Evolutionary conservation across 2,329 filamentous ascomycete species (phyloP), one percentile per base, ranked within the genome.

Genomic region (Aspergillus ochraceoroseus): DNA sequence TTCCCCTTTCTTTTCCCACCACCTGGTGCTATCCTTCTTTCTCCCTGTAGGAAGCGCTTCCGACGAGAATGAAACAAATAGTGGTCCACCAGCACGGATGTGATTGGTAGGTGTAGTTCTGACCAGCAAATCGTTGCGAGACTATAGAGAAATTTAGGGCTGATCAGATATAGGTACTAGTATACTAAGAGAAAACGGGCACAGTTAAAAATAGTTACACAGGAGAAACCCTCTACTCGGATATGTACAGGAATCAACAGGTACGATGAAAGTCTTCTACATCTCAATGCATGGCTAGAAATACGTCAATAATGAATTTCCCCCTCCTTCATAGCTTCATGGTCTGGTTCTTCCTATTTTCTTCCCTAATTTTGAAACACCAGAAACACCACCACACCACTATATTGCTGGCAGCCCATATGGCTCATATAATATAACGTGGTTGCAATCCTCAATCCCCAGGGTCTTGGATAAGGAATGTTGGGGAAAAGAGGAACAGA

Each of bases 1-100:
- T 12, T 23, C 23, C 17, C 25, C 15, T 20, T 41, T 41, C 14
- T 12, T 15, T n/a, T 20, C 15, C n/a, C n/a, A 6, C 20, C 19
- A 5, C 14, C 34, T 5, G 18, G 7, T 11, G n/a, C 15, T 12
- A 19, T n/a, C 13, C 17, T 29, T 11, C 14, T 9, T 5, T 9
- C 20, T 9, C 20, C n/a, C n/a, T n/a, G n/a, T n/a, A 22, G 20
- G 20, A 22, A 9, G 5, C 20, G 20, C 7, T 12, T 11, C 6
- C 11, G 7, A 43, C 38, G 36, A 35, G 41, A 35, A 43, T 39
- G 35, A 43, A 39, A 43, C 41, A 30, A 18, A 7, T 20, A 19
- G 19, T 17, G 35, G 35, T 35, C 41, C 41, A 43, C 41, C 18
- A 14, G 4, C 5, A 14, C 8, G 3, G 8, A 15, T 43, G 13